These are phyloP conservation scores for Capronia coronata DNA, from an alignment of 2,329 filamentous ascomycete genomes.

Conservation along the genomic window DNA sequence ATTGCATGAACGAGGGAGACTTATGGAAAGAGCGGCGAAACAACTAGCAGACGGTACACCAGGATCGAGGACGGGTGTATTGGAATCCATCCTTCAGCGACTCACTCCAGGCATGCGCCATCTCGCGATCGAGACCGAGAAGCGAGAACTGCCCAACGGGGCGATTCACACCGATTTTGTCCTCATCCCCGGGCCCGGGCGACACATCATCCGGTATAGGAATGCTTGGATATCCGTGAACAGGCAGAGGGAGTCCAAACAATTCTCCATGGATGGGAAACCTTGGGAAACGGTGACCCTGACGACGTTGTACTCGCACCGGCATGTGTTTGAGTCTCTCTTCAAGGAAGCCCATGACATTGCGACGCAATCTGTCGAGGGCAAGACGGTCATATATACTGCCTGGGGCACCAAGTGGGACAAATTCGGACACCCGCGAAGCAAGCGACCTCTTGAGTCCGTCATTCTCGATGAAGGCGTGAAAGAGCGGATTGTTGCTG, in stretches of 20 bases:
- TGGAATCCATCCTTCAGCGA: conserved; percentile 51
- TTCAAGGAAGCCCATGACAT: conserved; percentile 81
- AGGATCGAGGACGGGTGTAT: conserved; percentile 34
- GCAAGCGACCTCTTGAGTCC: conserved; percentile 79
- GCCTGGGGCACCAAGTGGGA: conserved; percentile 79
- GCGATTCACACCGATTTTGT: conserved; percentile 73
- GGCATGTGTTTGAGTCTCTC: conserved; percentile 81
- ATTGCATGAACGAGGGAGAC: conserved; percentile 61
- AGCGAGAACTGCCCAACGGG: conserved; percentile 57
- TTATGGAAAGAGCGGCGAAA: conserved; percentile 35
- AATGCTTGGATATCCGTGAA: conserved; percentile 83
- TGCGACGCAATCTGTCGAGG: conserved; percentile 72
- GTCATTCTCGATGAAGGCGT: conserved; percentile 81
- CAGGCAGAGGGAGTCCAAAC: conserved; percentile 63
- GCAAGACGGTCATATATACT: conserved; percentile 88
- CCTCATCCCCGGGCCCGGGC: conserved; percentile 83
- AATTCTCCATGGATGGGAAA: conserved; percentile 64
- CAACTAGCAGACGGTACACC: conserved; percentile 33
- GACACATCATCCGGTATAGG: conserved; percentile 78
- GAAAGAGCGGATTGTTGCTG: conserved; percentile 70
- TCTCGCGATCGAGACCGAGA: conserved; percentile 59
- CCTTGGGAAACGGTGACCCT: conserved; percentile 92
- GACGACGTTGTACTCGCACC: conserved; percentile 83
- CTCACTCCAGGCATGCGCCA: conserved; percentile 57
- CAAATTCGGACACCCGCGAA: conserved; percentile 72